These are phyloP conservation scores for Podosphaera leucotricha DNA, from an alignment of 2,329 filamentous ascomycete species.

Conservation along the genomic window DNA sequence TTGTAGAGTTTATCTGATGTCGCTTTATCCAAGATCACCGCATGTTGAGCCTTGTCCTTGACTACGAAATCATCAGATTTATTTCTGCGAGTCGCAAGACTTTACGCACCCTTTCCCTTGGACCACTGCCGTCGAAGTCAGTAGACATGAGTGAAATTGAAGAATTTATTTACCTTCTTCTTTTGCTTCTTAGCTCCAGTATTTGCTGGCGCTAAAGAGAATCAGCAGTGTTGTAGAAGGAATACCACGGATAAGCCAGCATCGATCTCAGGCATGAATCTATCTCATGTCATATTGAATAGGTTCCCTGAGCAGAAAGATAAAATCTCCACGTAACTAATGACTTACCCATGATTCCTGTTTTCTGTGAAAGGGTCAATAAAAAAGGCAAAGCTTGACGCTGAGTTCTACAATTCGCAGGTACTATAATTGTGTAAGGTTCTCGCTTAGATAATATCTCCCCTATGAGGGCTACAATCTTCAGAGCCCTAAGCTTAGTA, in stretches of 20 bases:
- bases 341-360: no score
- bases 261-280: no score
- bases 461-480: no score
- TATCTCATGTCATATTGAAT: no score
- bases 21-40: conserved; percentile 94
- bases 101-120: conserved; percentile 31
- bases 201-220: conserved; percentile 25
- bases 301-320: no score
- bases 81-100: conserved; percentile 1
- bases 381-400: no score
- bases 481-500: background rate
- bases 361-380: no score
- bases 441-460: no score
- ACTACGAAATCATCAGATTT: conserved; percentile 32
- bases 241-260: no score
- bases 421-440: no score
- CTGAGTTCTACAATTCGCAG: no score
- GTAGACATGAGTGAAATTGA: background rate
- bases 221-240: conserved; percentile 2
- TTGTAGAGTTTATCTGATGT: conserved; percentile 98
- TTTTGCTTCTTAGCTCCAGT: conserved; percentile 51
- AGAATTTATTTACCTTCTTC: conserved; percentile 30
- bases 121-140: conserved; percentile 23
- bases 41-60: conserved; percentile 99
- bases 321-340: no score